Evolutionary conservation across 1,284 basidiomycete genomes (phyloP).

Genomic region (Cystobasidium sp.): DNA sequence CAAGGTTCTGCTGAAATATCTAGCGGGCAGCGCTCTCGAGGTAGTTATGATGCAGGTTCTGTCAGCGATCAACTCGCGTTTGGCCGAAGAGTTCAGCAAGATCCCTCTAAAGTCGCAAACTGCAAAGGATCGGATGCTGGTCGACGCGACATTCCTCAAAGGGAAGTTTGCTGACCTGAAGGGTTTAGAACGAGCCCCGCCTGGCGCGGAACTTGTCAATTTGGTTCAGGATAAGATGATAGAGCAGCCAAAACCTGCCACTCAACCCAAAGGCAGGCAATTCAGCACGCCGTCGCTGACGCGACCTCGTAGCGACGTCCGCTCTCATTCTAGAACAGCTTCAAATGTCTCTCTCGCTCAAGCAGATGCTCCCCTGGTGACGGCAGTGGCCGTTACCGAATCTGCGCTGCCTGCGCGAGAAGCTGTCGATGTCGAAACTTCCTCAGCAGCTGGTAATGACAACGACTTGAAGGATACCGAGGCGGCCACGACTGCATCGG

Average conservation of each 20-base stretch:
- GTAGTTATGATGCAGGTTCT: conserved; percentile 92
- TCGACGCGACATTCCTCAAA: conserved; percentile 48
- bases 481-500: not conserved
- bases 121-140: conserved; percentile 66
- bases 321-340: conserved; percentile 11
- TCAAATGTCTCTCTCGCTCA: not conserved
- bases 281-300: conserved; percentile 39
- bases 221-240: conserved; percentile 29
- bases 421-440: not conserved
- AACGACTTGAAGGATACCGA: not conserved
- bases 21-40: conserved; percentile 76
- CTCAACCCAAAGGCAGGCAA: not conserved
- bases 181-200: conserved; percentile 48
- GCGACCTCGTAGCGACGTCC: not conserved
- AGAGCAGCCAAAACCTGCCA: not conserved
- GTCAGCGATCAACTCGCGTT: conserved; percentile 82
- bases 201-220: conserved; percentile 41
- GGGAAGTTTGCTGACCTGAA: conserved; percentile 51
- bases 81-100: conserved; percentile 79
- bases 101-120: conserved; percentile 78
- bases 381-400: too few relatives aligned
- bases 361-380: not conserved
- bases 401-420: not conserved
- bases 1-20: conserved; percentile 91
- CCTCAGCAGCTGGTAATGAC: not conserved